phyloP scores from a whole-genome alignment of 2,329 filamentous ascomycete species.

The Orbilia brochopaga region DNA sequence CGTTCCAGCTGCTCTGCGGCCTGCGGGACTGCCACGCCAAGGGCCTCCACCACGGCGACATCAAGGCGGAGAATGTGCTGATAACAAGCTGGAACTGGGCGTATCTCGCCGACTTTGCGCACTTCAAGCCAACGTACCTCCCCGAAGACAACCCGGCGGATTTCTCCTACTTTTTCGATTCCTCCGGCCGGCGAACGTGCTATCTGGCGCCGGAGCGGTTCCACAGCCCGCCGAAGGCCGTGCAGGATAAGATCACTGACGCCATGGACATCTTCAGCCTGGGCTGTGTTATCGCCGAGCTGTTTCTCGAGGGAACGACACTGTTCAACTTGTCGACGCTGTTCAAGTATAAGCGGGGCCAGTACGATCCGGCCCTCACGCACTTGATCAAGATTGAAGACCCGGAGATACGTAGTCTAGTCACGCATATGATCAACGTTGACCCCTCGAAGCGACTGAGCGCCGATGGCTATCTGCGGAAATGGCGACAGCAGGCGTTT shows the following conservation, averaged over 20 bases:
- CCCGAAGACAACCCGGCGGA: slow-evolving; percentile 97
- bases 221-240: slow-evolving; percentile 69
- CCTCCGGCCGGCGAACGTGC: slow-evolving; percentile 86
- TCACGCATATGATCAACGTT: slow-evolving; percentile 93
- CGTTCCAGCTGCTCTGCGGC: slow-evolving; percentile 91
- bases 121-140: slow-evolving; percentile 90
- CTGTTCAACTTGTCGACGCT: slow-evolving; percentile 98
- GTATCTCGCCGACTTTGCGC: slow-evolving; percentile 94
- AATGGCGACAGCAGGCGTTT: slow-evolving; percentile 90
- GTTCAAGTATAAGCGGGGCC: slow-evolving; percentile 88
- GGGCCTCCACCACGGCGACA: slow-evolving; percentile 94
- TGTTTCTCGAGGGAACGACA: slow-evolving; percentile 84
- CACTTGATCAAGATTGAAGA: slow-evolving; percentile 87
- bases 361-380: slow-evolving; percentile 84
- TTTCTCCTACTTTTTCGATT: slow-evolving; percentile 98
- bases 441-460: slow-evolving; percentile 91
- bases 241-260: slow-evolving; percentile 74
- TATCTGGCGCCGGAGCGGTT: slow-evolving; percentile 96
- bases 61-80: slow-evolving; percentile 95
- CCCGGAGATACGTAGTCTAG: slow-evolving; percentile 75
- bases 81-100: slow-evolving; percentile 99
- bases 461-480: slow-evolving; percentile 89
- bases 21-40: slow-evolving; percentile 87
- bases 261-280: slow-evolving; percentile 99
- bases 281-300: slow-evolving; percentile 93